Evolutionary conservation across 2,329 filamentous ascomycete genomes (phyloP), one percentile per base, ranked within the genome.

Genomic region (Neofusicoccum sp.): DNA sequence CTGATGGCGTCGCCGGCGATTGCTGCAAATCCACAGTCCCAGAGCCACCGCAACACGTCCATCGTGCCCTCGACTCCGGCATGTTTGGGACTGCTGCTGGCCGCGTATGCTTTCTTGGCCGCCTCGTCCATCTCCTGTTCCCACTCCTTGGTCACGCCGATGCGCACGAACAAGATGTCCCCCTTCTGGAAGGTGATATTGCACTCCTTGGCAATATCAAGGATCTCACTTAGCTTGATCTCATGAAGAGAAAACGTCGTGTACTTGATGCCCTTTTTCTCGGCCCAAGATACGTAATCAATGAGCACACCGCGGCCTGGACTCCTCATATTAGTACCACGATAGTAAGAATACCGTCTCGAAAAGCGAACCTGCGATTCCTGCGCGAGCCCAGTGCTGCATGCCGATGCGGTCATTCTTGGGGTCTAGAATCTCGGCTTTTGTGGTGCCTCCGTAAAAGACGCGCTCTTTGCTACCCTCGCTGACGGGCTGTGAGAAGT

Each of bases 1-100:
- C 74, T 77, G 11, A 78, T 75, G 16, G 76, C 75, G 64, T 80
- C 76, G 16, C 77, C 74, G 11, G 78, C 81, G 5, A 81, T 78
- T 16, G 81, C 81, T 0, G 77, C 75, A 64, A 83, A 82, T 4
- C 76, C 71, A 9, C 67, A 71, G 41, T 81, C 78, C 81, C 81
- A 83, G 29, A 83, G 73, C 79, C 79, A 84, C 16, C 71, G 68
- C 36, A 79, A 56, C 9, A 73, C 74, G 3, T 74, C 76, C 45
- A 66, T 69, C 3, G 71, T 74, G 11, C 72, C 68, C 65, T 80
- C 76, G 1, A 83, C 71, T 3, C 81, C 81, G 34, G 80, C 67
- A 61, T 76, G 77, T 9, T 69, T 62, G 14, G 76, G 72, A 58
- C 64, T 62, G 49, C 64, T 34, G 50, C 69, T 66, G 22, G 67